Evolutionary conservation across 495 filamentous ascomycete species (phyloP), one percentile per base, ranked within the genome.

Genomic region (Xylaria palmicola): DNA sequence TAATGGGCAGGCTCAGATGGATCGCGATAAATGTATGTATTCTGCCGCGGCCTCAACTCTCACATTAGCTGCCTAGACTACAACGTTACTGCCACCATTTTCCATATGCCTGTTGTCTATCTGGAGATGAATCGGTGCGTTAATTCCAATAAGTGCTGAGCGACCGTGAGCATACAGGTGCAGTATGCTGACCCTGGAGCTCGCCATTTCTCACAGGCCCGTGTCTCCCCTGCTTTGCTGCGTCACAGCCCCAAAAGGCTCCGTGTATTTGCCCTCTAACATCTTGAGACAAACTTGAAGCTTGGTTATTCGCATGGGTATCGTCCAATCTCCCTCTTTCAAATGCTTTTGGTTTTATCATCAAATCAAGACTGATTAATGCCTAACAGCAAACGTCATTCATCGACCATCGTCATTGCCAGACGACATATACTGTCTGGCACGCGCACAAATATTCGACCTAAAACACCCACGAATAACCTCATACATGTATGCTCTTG

Each of bases 401-500:
- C 48, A 24, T 52, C 26, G 24, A 29, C 19, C 47, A 8, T 48
- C 49, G 20, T 43, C 50, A 48, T 55, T 48, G 19, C 24, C 19
- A 6, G 48, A 44, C 48, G 47, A 54, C 40, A 13, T 44, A 30
- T 48, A 39, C 39, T 61, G 30, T 22, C 50, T 30, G 17, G 32
- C 32, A 41, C 37, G 32, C n/a, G 26, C 29, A 15, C 29, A n/a
- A 15, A 6, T 10, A 36, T 60, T 36, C 27, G n/a, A 36, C 26
- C 29, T 37, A 32, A 39, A 24, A 45, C 40, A 56, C 3, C 6
- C 19, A 10, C 40, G 29, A 60, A 44, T 30, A 59, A 61, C 41
- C 22, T 50, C 59, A 48, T 61, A 61, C 41, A 44, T 27, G 50
- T 48, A 61, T 61, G 59, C 49, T 61, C 22, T 47, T 55, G 39